Percentiles rank a stretch among this genome's conserved stretches.
Evolutionary conservation across 2,329 filamentous ascomycete genomes (phyloP).

Genomic region (Trichoderma pleuroti): DNA sequence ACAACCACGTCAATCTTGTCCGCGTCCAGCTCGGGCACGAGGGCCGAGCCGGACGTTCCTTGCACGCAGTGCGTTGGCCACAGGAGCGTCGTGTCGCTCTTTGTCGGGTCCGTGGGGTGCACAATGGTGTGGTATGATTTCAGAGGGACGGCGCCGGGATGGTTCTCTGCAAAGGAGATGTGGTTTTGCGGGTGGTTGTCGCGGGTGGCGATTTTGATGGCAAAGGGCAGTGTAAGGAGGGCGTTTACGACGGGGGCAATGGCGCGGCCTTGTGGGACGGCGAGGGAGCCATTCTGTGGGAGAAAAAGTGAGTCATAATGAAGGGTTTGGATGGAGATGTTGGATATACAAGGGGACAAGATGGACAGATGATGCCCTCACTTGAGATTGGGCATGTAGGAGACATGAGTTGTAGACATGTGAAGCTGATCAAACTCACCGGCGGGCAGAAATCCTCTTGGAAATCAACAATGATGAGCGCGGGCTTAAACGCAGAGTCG

Average conservation of each 20-base stretch:
- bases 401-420: not conserved
- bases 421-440: slow-evolving; percentile 47
- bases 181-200: slow-evolving; percentile 85
- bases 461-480: slow-evolving; percentile 74
- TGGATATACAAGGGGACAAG: too few relatives aligned
- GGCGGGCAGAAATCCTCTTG: slow-evolving; percentile 96
- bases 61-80: slow-evolving; percentile 93
- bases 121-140: slow-evolving; percentile 59
- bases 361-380: not conserved
- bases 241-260: slow-evolving; percentile 70
- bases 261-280: slow-evolving; percentile 69
- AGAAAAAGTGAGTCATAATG: not conserved
- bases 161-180: slow-evolving; percentile 84
- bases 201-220: slow-evolving; percentile 76
- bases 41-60: slow-evolving; percentile 64
- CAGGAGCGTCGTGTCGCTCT: slow-evolving; percentile 64
- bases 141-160: slow-evolving; percentile 65
- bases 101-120: slow-evolving; percentile 61
- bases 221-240: slow-evolving; percentile 69
- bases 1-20: slow-evolving; percentile 61
- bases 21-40: slow-evolving; percentile 68
- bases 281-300: slow-evolving; percentile 74
- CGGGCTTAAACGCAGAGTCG: slow-evolving; percentile 41
- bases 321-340: too few relatives aligned
- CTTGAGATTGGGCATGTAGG: not conserved